Percentiles rank a stretch among this genome's conserved stretches.
Evolutionary conservation across 805 yeast species (phyloP).

Genomic region (Debaryomyces prosopidis): DNA sequence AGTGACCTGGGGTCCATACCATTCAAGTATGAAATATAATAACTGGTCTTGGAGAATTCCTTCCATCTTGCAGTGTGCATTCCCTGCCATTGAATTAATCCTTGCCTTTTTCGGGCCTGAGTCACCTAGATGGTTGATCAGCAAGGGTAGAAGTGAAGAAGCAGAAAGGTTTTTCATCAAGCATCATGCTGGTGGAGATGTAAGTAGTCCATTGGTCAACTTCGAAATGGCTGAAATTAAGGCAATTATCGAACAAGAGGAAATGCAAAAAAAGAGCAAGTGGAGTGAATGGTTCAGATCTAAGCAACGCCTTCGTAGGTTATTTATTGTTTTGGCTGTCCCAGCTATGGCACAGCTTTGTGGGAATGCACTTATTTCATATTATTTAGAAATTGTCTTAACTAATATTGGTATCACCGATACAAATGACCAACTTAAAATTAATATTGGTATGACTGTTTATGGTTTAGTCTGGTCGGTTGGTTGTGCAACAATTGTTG

Average conservation of each 20-base stretch:
- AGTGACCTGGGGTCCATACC: conserved; percentile 64
- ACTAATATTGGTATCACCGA: conserved; percentile 15
- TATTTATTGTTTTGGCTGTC: conserved; percentile 14
- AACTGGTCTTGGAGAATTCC: conserved; percentile 64
- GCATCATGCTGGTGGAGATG: conserved; percentile 33
- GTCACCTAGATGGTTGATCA: conserved; percentile 47
- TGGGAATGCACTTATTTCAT: conserved; percentile 48
- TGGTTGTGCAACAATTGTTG: not conserved
- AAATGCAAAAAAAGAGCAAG: not conserved
- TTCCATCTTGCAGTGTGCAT: conserved; percentile 48
- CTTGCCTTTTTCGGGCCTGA: conserved; percentile 47
- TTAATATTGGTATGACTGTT: conserved; percentile 2
- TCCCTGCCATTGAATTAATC: conserved; percentile 42
- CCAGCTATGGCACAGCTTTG: conserved; percentile 44
- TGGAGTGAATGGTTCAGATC: conserved; percentile 2
- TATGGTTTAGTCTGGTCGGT: conserved; percentile 1
- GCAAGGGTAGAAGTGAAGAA: conserved; percentile 26
- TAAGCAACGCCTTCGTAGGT: not conserved
- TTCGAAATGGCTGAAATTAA: conserved; percentile 21
- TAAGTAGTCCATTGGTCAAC: not conserved
- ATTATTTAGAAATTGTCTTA: conserved; percentile 14
- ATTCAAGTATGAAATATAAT: conserved; percentile 45
- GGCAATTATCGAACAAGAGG: conserved; percentile 4
- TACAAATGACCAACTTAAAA: not conserved
- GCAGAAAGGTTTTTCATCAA: conserved; percentile 22